Conservation (phyloP, 371 early-diverging fungal genomes). For the Capillidium heterosporum region DNA sequence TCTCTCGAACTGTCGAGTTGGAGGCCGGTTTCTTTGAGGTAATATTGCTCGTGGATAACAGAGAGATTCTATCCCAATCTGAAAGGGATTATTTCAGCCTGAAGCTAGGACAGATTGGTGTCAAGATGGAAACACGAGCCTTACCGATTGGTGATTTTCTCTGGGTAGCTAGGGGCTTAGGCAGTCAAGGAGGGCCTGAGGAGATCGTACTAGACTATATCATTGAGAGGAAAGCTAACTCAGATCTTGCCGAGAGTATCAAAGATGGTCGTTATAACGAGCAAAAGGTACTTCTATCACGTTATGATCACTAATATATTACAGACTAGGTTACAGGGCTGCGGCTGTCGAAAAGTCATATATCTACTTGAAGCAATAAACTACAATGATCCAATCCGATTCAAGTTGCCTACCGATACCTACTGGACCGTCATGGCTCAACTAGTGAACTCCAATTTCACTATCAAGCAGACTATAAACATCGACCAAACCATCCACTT, state of each 20-base stretch:
- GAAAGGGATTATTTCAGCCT: constrained; percentile 56
- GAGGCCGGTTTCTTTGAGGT: constrained; percentile 22
- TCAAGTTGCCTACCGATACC: background rate
- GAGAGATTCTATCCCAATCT: constrained; percentile 47
- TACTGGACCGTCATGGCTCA: background rate
- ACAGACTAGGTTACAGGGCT: constrained; percentile 42
- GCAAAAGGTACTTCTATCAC: constrained; percentile 50
- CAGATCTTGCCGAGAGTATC: constrained; percentile 81
- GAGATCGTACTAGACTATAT: constrained; percentile 73
- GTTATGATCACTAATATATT: background rate
- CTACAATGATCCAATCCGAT: background rate
- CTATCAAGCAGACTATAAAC: too few relatives aligned
- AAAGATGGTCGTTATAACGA: constrained; percentile 89
- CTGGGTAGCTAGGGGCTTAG: constrained; percentile 57
- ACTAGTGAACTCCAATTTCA: too few relatives aligned
- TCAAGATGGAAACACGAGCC: constrained; percentile 31
- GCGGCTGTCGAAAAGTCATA: constrained; percentile 48
- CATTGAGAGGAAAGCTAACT: constrained; percentile 85
- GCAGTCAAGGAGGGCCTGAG: constrained; percentile 12
- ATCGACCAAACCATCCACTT: too few relatives aligned
- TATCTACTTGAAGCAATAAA: constrained; percentile 67
- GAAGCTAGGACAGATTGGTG: constrained; percentile 30
- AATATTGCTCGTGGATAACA: constrained; percentile 53
- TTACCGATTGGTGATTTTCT: constrained; percentile 74
- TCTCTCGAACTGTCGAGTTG: background rate